A percentile compares a stretch with the other conserved stretches of the same genome.
phyloP scores from a whole-genome alignment of 2,329 filamentous ascomycete genomes.

The Scedosporium dehoogii region DNA sequence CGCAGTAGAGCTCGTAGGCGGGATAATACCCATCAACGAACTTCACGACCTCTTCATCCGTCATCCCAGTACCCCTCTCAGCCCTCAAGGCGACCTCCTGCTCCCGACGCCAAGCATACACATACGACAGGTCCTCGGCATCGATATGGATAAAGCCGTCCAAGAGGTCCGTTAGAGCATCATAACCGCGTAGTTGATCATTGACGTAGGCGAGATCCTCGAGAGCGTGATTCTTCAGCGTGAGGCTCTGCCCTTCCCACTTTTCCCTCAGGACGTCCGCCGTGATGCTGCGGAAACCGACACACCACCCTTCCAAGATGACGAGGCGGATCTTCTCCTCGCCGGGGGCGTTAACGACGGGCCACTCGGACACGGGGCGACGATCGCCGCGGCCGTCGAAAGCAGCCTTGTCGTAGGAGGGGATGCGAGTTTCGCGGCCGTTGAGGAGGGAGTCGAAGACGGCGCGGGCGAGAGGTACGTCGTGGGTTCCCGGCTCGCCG shows the following conservation, averaged over 20 bases:
- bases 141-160: conserved; percentile 52
- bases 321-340: conserved; percentile 50
- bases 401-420: conserved; percentile 75
- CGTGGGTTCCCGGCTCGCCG: conserved; percentile 78
- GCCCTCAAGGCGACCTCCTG: conserved; percentile 65
- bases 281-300: conserved; percentile 64
- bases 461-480: conserved; percentile 51
- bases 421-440: conserved; percentile 43
- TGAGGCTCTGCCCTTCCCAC: conserved; percentile 40
- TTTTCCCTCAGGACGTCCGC: conserved; percentile 40
- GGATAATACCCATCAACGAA: conserved; percentile 67
- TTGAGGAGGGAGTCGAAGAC: conserved; percentile 47
- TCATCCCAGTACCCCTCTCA: conserved; percentile 67
- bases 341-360: conserved; percentile 39
- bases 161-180: conserved; percentile 37
- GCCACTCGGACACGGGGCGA: conserved; percentile 51
- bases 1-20: conserved; percentile 60
- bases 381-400: conserved; percentile 71
- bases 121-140: conserved; percentile 61
- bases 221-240: conserved; percentile 34
- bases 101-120: conserved; percentile 76
- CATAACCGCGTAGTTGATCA: conserved; percentile 34
- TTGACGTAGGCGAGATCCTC: conserved; percentile 43
- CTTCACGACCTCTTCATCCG: conserved; percentile 62
- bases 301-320: conserved; percentile 84